phyloP scores from a whole-genome alignment of 371 early-diverging fungal species.

The Parasitella parasitica region DNA sequence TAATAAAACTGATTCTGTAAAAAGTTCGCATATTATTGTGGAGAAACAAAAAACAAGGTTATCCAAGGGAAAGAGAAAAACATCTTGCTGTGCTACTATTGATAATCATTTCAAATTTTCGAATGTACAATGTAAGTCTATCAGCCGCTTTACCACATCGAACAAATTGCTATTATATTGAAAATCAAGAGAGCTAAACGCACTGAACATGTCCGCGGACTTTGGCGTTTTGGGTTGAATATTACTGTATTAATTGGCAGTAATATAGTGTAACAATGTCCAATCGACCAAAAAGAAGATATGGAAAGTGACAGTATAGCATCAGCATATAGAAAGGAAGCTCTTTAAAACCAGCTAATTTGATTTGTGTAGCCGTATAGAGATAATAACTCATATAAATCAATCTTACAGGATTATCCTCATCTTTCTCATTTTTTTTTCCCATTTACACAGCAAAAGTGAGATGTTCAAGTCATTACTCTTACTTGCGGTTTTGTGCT shows the following conservation, averaged over 20 bases:
- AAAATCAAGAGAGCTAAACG: too few species aligned
- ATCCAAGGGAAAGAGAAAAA: background rate
- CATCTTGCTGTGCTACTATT: too few species aligned
- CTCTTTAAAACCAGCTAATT: slow-evolving; percentile 18
- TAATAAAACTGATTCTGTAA: background rate
- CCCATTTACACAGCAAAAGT: background rate
- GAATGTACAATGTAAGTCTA: background rate
- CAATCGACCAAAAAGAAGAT: slow-evolving; percentile 21
- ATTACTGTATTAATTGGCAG: background rate
- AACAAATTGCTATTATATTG: background rate
- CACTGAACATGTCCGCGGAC: too few species aligned
- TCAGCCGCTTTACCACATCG: background rate
- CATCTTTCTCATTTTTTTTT: background rate
- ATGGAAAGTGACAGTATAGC: background rate
- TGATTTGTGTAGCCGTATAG: slow-evolving; percentile 12
- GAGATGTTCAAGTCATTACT: slow-evolving; percentile 12
- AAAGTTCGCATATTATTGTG: background rate
- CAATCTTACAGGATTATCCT: background rate
- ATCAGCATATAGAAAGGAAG: background rate
- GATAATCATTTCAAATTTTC: too few species aligned
- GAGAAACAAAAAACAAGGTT: background rate
- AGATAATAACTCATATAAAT: background rate
- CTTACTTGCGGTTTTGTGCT: slow-evolving; percentile 13
- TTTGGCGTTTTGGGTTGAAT: background rate
- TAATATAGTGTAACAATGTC: slow-evolving; percentile 5